Conservation (phyloP, 768 basidiomycete genomes). For the Daedaleopsis nitida region DNA sequence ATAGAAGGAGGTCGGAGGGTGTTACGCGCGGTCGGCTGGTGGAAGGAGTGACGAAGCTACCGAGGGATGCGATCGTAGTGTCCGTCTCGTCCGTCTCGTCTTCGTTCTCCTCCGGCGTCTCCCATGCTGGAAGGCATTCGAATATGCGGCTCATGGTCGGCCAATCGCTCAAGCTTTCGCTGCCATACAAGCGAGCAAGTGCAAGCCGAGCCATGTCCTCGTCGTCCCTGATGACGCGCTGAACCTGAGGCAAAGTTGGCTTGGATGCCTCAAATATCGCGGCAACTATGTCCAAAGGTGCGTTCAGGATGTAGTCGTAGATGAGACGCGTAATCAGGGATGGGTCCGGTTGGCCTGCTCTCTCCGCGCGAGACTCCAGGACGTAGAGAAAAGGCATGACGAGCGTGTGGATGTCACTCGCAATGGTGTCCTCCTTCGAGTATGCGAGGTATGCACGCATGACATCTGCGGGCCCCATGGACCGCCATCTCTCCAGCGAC, state of each 20-base stretch:
- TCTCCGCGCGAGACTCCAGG: conserved; percentile 85
- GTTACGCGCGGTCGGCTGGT: conserved; percentile 57
- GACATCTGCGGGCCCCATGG: conserved; percentile 63
- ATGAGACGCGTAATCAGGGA: conserved; percentile 63
- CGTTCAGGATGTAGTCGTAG: conserved; percentile 69
- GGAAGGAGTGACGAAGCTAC: conserved; percentile 76
- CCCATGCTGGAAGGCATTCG: conserved; percentile 96
- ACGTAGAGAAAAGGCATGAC: conserved; percentile 94
- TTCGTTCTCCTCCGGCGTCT: conserved; percentile 54
- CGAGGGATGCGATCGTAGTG: conserved; percentile 79
- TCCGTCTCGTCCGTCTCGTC: conserved; percentile 76
- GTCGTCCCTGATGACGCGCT: conserved; percentile 79
- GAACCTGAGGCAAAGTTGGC: conserved; percentile 71
- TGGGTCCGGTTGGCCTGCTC: conserved; percentile 71
- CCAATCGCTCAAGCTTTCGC: conserved; percentile 71
- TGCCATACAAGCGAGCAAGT: conserved; percentile 87
- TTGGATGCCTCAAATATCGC: conserved; percentile 91
- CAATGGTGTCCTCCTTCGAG: conserved; percentile 67
- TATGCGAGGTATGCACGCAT: conserved; percentile 75
- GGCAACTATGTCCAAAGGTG: conserved; percentile 67
- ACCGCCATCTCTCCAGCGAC: conserved; percentile 74
- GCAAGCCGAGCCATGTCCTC: conserved; percentile 85
- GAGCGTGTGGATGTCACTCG: conserved; percentile 68
- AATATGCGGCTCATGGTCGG: conserved; percentile 88
- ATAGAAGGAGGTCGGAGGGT: conserved; percentile 72